These are phyloP conservation scores for Ophiosphaerella herpotricha DNA, from an alignment of 2,329 filamentous ascomycete species.

Conservation along the genomic window DNA sequence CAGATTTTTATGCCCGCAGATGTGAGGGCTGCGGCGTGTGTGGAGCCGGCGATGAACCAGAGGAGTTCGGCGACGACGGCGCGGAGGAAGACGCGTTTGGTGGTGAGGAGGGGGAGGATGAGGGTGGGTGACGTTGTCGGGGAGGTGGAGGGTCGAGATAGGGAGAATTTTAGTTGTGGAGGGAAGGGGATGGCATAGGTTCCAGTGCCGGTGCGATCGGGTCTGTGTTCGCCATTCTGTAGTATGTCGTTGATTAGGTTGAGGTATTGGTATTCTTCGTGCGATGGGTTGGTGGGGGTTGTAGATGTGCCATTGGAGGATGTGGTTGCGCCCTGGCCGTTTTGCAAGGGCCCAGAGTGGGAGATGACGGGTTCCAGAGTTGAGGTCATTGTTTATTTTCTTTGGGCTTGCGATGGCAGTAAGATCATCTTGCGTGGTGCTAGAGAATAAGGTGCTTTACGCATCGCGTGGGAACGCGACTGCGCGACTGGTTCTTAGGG, in stretches of 20 bases:
- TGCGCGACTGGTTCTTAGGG: slow-evolving; percentile 27
- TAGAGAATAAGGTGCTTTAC: slow-evolving; percentile 15
- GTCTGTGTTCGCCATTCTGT: slow-evolving; percentile 79
- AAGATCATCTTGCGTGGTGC: not conserved
- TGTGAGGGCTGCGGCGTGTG: slow-evolving; percentile 76
- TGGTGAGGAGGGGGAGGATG: slow-evolving; percentile 90
- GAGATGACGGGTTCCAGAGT: slow-evolving; percentile 31
- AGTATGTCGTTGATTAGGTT: slow-evolving; percentile 86
- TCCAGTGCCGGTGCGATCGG: slow-evolving; percentile 91
- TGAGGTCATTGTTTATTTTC: slow-evolving; percentile 28
- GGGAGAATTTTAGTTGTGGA: slow-evolving; percentile 80
- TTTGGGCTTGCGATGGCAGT: not conserved
- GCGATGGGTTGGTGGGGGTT: slow-evolving; percentile 41
- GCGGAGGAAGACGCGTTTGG: slow-evolving; percentile 92
- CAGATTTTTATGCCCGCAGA: slow-evolving; percentile 91
- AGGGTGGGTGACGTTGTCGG: slow-evolving; percentile 54
- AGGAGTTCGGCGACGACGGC: slow-evolving; percentile 91
- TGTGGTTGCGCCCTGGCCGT: slow-evolving; percentile 14
- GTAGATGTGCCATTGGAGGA: slow-evolving; percentile 8
- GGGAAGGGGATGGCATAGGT: slow-evolving; percentile 90
- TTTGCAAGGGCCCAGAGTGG: slow-evolving; percentile 20
- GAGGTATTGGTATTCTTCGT: slow-evolving; percentile 95
- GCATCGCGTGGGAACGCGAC: slow-evolving; percentile 39
- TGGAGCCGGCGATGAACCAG: slow-evolving; percentile 90
- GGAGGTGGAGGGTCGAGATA: slow-evolving; percentile 61